Percentiles rank a stretch among this genome's conserved stretches.
These are phyloP conservation scores for Colletotrichum kahawae DNA, from an alignment of 2,329 filamentous ascomycete genomes.

Conservation along the genomic window DNA sequence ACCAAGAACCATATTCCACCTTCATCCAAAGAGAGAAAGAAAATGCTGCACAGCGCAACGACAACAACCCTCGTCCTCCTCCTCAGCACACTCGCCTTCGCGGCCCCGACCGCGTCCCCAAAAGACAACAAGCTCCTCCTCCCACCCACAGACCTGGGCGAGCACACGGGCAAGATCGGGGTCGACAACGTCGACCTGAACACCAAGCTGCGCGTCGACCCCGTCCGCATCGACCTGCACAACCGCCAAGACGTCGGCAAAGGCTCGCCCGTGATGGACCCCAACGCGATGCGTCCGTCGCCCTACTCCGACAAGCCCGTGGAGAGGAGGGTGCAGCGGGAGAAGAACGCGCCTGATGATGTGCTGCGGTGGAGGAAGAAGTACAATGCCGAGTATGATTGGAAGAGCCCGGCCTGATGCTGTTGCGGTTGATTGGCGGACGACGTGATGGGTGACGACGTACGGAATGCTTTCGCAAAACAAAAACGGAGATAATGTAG, in stretches of 20 bases:
- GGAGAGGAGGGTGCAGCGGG: neutral
- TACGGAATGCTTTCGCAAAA: neutral
- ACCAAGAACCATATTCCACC: neutral
- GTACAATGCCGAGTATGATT: neutral
- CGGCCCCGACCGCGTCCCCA: neutral
- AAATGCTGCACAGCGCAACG: neutral
- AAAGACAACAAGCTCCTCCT: neutral
- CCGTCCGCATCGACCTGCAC: neutral
- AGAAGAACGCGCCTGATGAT: neutral
- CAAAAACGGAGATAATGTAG: neutral
- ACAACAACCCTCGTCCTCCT: neutral
- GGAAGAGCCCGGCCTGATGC: neutral
- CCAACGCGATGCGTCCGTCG: neutral
- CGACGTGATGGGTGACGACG: neutral
- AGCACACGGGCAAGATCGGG: constrained; percentile 1
- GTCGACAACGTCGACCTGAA: constrained; percentile 12
- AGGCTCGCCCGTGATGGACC: neutral
- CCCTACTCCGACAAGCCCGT: neutral
- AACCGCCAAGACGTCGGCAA: neutral
- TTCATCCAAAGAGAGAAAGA: neutral
- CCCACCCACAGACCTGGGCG: neutral
- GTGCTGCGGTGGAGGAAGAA: neutral
- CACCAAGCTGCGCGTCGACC: constrained; percentile 8
- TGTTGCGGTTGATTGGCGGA: neutral
- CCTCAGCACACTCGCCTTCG: neutral